These are phyloP conservation scores for Spergularia azorica DNA, from an alignment of 179 eudicot species.

Conservation along the genomic window DNA sequence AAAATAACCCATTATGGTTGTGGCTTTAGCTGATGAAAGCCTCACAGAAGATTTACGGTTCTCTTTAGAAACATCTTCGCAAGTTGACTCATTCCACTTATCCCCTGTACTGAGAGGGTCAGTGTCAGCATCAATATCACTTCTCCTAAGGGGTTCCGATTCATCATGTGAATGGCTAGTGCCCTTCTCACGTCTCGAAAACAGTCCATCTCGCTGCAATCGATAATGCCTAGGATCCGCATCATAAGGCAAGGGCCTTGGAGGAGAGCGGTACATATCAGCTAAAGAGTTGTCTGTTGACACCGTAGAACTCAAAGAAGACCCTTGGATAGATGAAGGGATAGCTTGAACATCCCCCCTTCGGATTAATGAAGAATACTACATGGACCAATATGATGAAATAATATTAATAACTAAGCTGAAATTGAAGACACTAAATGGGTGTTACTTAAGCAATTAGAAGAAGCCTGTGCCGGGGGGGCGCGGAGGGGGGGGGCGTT, in stretches of 20 bases:
- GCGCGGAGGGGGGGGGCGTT: neutral
- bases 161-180: slow-evolving; percentile 78
- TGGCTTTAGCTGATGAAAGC: slow-evolving; percentile 46
- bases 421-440: neutral
- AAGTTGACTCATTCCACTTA: slow-evolving; percentile 40
- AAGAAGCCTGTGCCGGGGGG: neutral
- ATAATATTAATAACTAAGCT: slow-evolving; percentile 3
- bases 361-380: slow-evolving; percentile 83
- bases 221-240: slow-evolving; percentile 74
- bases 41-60: slow-evolving; percentile 51
- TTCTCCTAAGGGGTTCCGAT: slow-evolving; percentile 64
- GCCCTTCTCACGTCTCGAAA: slow-evolving; percentile 79
- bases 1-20: slow-evolving; percentile 47
- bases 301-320: slow-evolving; percentile 52
- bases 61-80: slow-evolving; percentile 45
- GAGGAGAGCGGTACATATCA: slow-evolving; percentile 80
- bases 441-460: neutral
- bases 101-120: slow-evolving; percentile 40
- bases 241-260: slow-evolving; percentile 93
- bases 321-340: slow-evolving; percentile 69
- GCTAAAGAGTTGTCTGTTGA: slow-evolving; percentile 64
- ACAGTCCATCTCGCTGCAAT: slow-evolving; percentile 68
- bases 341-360: slow-evolving; percentile 74
- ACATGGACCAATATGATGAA: slow-evolving; percentile 21
- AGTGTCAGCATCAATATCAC: slow-evolving; percentile 43